phyloP scores from a whole-genome alignment of 306 rosid genomes.

The Erythrophleum fordii region DNA sequence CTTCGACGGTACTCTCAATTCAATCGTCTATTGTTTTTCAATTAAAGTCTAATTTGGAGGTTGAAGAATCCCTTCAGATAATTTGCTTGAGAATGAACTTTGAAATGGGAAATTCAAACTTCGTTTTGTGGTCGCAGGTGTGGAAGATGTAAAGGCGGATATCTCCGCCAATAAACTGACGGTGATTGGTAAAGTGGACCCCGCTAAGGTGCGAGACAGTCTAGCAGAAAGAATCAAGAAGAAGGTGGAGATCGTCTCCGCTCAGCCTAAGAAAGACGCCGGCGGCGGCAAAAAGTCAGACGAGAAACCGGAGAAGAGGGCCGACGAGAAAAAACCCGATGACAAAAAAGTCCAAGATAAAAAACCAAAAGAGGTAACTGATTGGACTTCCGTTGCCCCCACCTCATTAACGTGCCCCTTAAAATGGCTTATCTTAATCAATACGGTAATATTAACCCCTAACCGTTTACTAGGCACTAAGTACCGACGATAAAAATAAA shows the following conservation, averaged over 20 bases:
- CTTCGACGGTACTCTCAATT: slow-evolving; percentile 51
- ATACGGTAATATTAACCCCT: neutral
- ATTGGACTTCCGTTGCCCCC: neutral
- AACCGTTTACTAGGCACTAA: too few relatives aligned
- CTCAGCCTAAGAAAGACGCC: slow-evolving; percentile 66
- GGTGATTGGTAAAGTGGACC: slow-evolving; percentile 69
- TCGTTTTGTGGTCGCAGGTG: slow-evolving; percentile 53
- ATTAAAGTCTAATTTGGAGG: neutral
- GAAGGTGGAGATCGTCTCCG: slow-evolving; percentile 74
- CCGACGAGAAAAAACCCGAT: slow-evolving; percentile 55
- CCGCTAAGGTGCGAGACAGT: slow-evolving; percentile 52
- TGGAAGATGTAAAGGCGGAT: slow-evolving; percentile 67
- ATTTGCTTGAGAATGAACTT: neutral
- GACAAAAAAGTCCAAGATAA: slow-evolving; percentile 63
- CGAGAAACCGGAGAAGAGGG: slow-evolving; percentile 42
- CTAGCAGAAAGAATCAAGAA: slow-evolving; percentile 63
- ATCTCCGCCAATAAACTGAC: slow-evolving; percentile 57
- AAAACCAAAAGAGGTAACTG: slow-evolving; percentile 54
- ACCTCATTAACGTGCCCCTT: neutral
- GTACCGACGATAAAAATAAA: too few relatives aligned
- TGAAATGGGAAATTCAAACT: neutral
- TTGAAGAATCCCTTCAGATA: neutral
- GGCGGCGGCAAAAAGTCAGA: slow-evolving; percentile 56
- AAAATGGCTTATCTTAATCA: slow-evolving; percentile 14
- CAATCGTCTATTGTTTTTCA: neutral